These are phyloP conservation scores for Lagenidium sp. DNA, from an alignment of 352 stramenopile species.

Conservation along the genomic window DNA sequence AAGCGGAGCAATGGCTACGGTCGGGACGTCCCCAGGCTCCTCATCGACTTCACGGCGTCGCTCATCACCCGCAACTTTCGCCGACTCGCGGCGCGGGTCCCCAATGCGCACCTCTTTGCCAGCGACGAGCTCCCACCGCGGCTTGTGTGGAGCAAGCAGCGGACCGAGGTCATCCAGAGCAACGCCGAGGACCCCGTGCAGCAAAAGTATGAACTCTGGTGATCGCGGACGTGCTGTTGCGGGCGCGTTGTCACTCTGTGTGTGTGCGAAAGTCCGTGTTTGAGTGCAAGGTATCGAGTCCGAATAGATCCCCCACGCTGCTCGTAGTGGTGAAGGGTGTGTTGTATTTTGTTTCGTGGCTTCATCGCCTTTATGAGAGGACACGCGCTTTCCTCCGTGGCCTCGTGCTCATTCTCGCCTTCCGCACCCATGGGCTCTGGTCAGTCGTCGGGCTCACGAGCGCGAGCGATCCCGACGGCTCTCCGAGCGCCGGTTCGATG, in stretches of 20 bases:
- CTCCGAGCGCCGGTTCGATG: too few relatives aligned
- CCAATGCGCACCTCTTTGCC: conserved; percentile 69
- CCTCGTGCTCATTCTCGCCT: too few relatives aligned
- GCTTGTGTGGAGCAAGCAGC: conserved; percentile 74
- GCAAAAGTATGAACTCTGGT: conserved; percentile 53
- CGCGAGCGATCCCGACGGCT: too few relatives aligned
- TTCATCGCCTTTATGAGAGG: too few relatives aligned
- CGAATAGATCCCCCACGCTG: too few relatives aligned
- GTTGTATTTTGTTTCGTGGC: too few relatives aligned
- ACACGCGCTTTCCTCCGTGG: too few relatives aligned
- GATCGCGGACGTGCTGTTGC: neutral
- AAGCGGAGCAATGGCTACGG: conserved; percentile 54
- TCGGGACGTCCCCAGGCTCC: conserved; percentile 44
- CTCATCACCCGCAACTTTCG: conserved; percentile 64
- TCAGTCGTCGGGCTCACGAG: too few relatives aligned
- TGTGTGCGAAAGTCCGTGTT: too few relatives aligned
- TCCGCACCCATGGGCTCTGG: too few relatives aligned
- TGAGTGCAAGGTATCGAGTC: too few relatives aligned
- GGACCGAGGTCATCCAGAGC: conserved; percentile 25
- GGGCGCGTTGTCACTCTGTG: neutral
- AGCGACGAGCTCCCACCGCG: conserved; percentile 44
- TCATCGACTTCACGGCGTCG: conserved; percentile 57
- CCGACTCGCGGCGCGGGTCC: conserved; percentile 40
- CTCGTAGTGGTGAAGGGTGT: too few relatives aligned
- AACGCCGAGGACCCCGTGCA: conserved; percentile 48